Evolutionary conservation across 1,284 basidiomycete species (phyloP).

Genomic region (Amylostereum areolatum): DNA sequence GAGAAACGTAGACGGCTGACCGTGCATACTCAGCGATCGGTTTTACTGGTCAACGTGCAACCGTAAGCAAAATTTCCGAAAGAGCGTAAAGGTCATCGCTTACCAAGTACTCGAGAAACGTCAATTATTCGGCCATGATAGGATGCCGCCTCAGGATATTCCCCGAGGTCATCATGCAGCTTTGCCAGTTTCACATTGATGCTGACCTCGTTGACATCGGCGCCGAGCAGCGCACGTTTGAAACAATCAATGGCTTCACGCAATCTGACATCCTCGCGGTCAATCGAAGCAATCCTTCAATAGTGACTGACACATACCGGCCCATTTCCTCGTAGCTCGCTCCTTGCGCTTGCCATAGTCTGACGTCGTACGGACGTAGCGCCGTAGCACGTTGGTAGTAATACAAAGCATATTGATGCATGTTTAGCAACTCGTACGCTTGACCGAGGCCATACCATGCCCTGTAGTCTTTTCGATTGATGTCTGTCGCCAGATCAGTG

Average conservation of each 20-base stretch:
- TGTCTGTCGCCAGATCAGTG: slow-evolving; percentile 43
- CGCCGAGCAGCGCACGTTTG: slow-evolving; percentile 82
- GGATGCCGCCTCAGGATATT: slow-evolving; percentile 57
- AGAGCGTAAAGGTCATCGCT: background rate
- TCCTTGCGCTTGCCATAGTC: slow-evolving; percentile 94
- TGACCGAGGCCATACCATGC: slow-evolving; percentile 99
- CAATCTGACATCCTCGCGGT: slow-evolving; percentile 36
- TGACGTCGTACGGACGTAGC: slow-evolving; percentile 89
- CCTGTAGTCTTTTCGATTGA: slow-evolving; percentile 94
- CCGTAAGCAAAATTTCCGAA: slow-evolving; percentile 3
- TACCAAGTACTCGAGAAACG: slow-evolving; percentile 57
- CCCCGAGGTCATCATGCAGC: slow-evolving; percentile 64
- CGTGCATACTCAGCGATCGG: slow-evolving; percentile 70
- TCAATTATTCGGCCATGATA: slow-evolving; percentile 75
- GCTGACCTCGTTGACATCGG: slow-evolving; percentile 73
- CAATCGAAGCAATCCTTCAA: too few species aligned
- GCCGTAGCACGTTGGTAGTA: slow-evolving; percentile 97
- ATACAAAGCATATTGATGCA: slow-evolving; percentile 93
- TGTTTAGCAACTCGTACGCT: slow-evolving; percentile 93
- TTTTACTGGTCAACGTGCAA: slow-evolving; percentile 37
- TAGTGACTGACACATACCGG: slow-evolving; percentile 39
- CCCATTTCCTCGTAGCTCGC: slow-evolving; percentile 91
- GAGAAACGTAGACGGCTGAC: slow-evolving; percentile 77
- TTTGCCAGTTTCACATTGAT: slow-evolving; percentile 76
- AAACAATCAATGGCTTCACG: slow-evolving; percentile 87